Conservation (phyloP, 352 stramenopile genomes). For the Albugo laibachii region DNA sequence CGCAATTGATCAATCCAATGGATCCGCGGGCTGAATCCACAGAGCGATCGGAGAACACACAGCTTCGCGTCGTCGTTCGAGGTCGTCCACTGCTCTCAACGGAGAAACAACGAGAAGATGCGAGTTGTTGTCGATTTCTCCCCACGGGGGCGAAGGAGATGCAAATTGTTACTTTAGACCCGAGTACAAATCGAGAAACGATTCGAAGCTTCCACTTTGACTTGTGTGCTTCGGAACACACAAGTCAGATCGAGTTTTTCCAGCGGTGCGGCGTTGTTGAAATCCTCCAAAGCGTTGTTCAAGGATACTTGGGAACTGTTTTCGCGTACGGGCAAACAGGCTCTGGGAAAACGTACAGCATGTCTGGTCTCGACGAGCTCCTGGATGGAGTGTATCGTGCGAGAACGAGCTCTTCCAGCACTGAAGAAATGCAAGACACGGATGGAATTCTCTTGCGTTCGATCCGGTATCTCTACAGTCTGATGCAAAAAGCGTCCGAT, state of each 20-base stretch:
- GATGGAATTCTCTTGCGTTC: constrained; percentile 50
- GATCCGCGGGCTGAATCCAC: no score
- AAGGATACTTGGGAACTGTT: constrained; percentile 49
- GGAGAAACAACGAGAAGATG: constrained; percentile 26
- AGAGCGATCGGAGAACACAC: constrained; percentile 1
- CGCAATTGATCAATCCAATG: no score
- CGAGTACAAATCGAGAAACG: constrained; percentile 24
- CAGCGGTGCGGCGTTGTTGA: constrained; percentile 25
- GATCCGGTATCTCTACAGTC: constrained; percentile 41
- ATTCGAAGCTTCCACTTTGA: constrained; percentile 64
- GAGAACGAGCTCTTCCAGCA: constrained; percentile 6
- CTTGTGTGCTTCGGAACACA: constrained; percentile 35
- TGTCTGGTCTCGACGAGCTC: constrained; percentile 56
- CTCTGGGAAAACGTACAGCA: constrained; percentile 56
- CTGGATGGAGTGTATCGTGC: constrained; percentile 11
- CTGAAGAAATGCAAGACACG: constrained; percentile 15
- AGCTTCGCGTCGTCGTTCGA: constrained; percentile 38
- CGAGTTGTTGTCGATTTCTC: constrained; percentile 28
- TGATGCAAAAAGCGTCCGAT: constrained; percentile 21
- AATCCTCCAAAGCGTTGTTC: constrained; percentile 38
- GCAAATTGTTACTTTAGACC: constrained; percentile 26
- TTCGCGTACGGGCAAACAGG: constrained; percentile 51
- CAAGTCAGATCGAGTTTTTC: constrained; percentile 47
- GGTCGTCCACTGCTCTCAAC: constrained; percentile 35
- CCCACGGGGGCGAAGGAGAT: constrained; percentile 24